Base-by-base conservation (phyloP, 2,329 filamentous ascomycete genomes). In the Venturia carpophila region DNA sequence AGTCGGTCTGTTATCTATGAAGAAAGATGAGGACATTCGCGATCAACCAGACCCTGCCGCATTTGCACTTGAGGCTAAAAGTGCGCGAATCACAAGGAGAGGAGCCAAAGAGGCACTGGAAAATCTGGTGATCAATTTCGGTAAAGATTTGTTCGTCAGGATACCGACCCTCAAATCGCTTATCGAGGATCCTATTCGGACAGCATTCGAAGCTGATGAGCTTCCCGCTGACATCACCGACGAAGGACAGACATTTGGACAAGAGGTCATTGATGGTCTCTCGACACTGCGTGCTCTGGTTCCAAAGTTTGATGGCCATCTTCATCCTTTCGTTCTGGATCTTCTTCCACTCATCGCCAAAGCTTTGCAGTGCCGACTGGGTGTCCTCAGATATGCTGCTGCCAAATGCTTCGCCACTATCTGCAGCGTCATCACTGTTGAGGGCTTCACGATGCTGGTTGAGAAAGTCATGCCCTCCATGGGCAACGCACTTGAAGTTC, bases 381-480 rank as follows among this genome's bases (percentile, higher is more conserved):
- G 94, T 2, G 91, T 99, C 2, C 91, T 99, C 73, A 86, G 94
- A 47, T 99, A 99, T 76, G 94, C 93, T 77, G 94, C 94, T 30
- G 94, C 94, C 0, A 99, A 99, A 75, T 97, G 94, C 73, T 86
- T 99, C 74, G 95, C 94, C 10, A 99, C 94, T 1, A 89, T 97
- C 56, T 99, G 95, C 81, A 99, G 93, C 73, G 89, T 97, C 69
- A 95, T 99, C 70, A 91, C 91, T 0, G 89, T 97, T 5, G 88
- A 96, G 68, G 94, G 91, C 63, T 97, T 99, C 87, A 99, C 93
- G 0, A 92, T 93, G 73, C 80, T 99, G 27, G 94, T 99, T 0
- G 91, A 97, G 75, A 89, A 91, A 72, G 91, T 99, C 11, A 77
- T 99, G 56, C 94, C 94, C 6, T 90, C 90, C 1, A 96, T 97